Evolutionary conservation across 345 rosid species (phyloP).

Genomic region (Arabis alpina): DNA sequence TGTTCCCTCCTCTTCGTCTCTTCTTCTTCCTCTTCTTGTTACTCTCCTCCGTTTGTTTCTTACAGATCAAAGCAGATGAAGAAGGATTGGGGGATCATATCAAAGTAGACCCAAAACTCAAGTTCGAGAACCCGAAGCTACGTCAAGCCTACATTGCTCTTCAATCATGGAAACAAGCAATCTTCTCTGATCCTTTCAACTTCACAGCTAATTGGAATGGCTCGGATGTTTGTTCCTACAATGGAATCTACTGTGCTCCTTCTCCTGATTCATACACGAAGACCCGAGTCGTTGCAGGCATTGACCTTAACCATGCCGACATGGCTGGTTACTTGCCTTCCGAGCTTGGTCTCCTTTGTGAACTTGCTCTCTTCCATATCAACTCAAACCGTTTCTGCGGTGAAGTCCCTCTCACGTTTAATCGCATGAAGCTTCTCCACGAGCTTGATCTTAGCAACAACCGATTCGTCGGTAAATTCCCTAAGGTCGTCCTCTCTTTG

Average conservation of each 20-base stretch:
- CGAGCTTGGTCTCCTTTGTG: constrained; percentile 66
- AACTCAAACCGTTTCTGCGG: constrained; percentile 83
- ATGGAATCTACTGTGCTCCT: constrained; percentile 61
- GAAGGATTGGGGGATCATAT: constrained; percentile 5
- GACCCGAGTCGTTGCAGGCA: constrained; percentile 61
- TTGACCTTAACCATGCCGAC: constrained; percentile 78
- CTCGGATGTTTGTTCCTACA: constrained; percentile 65
- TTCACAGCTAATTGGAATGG: constrained; percentile 73
- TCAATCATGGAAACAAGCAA: constrained; percentile 70
- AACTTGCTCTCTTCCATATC: constrained; percentile 71
- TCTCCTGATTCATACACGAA: constrained; percentile 38
- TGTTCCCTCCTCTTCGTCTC: constrained; percentile 42
- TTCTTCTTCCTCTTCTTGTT: constrained; percentile 43
- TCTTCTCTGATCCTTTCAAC: constrained; percentile 73
- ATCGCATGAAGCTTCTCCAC: constrained; percentile 58
- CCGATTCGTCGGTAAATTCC: constrained; percentile 74
- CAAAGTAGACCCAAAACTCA: constrained; percentile 49
- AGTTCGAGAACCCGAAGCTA: constrained; percentile 61
- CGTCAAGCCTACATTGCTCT: constrained; percentile 72
- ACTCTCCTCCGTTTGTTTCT: constrained; percentile 41
- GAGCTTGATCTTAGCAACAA: constrained; percentile 84
- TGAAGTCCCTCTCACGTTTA: constrained; percentile 55
- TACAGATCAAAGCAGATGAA: constrained; percentile 47
- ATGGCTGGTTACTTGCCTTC: constrained; percentile 69
- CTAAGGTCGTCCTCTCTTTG: constrained; percentile 56